Percentiles rank a stretch among this genome's conserved stretches.
phyloP scores from a whole-genome alignment of 305 asterid genomes.

The Ilex paraguariensis region DNA sequence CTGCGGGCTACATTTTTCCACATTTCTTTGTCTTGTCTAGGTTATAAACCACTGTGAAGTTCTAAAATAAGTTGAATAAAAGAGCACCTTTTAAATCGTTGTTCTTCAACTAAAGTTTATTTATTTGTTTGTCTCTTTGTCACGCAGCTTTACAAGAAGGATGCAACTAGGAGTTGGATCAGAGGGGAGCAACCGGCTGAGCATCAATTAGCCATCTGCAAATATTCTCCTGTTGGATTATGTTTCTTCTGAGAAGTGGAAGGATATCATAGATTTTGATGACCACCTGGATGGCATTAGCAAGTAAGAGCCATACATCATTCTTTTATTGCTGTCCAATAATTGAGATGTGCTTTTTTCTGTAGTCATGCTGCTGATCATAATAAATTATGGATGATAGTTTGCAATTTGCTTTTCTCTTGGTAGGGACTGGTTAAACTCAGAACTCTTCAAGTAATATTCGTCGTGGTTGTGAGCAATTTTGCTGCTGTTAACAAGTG shows the following conservation, averaged over 20 bases:
- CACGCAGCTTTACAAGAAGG: conserved; percentile 68
- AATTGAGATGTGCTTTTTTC: not conserved
- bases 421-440: conserved; percentile 64
- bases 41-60: not conserved
- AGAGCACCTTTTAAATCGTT: too few relatives aligned
- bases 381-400: conserved; percentile 1
- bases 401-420: conserved; percentile 5
- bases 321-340: not conserved
- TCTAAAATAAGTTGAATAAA: too few relatives aligned
- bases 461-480: not conserved
- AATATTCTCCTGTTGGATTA: conserved; percentile 67
- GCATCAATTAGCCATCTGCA: conserved; percentile 74
- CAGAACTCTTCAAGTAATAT: conserved; percentile 45
- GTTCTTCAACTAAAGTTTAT: not conserved
- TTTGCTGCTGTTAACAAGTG: not conserved
- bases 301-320: conserved; percentile 41
- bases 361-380: not conserved
- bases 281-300: conserved; percentile 92
- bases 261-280: conserved; percentile 70
- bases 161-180: conserved; percentile 68
- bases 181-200: conserved; percentile 53
- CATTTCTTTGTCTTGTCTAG: too few relatives aligned
- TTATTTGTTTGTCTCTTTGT: conserved; percentile 8
- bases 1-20: too few relatives aligned
- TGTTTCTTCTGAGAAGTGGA: conserved; percentile 80